A percentile compares a stretch with the other conserved stretches of the same genome.
phyloP scores from a whole-genome alignment of 129 eudicot genomes.

The Tanacetum coccineum region DNA sequence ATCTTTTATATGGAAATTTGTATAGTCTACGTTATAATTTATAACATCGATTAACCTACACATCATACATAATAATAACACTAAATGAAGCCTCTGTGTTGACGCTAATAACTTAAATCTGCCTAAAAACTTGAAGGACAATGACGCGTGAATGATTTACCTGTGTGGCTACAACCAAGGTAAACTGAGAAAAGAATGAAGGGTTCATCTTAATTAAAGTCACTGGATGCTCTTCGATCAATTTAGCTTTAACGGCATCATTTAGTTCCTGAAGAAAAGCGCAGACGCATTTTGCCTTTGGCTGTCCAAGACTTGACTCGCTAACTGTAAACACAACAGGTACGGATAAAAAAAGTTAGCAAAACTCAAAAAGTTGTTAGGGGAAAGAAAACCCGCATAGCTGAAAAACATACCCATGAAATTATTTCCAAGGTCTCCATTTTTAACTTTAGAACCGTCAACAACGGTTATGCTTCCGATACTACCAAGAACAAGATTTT shows the following conservation, averaged over 20 bases:
- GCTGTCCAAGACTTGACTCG: conserved; percentile 78
- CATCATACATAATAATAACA: no score
- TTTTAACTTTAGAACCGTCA: conserved; percentile 88
- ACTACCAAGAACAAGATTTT: conserved; percentile 95
- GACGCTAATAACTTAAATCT: not conserved
- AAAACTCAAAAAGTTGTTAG: not conserved
- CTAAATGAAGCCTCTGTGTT: not conserved
- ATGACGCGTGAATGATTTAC: conserved; percentile 31
- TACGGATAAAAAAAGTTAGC: conserved; percentile 1
- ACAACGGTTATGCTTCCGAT: conserved; percentile 91
- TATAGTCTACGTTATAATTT: no score
- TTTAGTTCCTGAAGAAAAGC: conserved; percentile 87
- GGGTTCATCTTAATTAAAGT: conserved; percentile 73
- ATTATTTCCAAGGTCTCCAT: conserved; percentile 93
- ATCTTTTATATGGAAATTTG: no score
- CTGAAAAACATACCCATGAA: conserved; percentile 68
- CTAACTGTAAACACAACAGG: conserved; percentile 46
- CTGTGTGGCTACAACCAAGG: conserved; percentile 94
- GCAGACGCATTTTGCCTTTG: conserved; percentile 87
- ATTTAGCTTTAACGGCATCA: conserved; percentile 97
- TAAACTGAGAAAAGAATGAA: conserved; percentile 90
- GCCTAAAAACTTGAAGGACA: not conserved
- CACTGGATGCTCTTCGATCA: conserved; percentile 85
- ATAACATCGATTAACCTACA: no score
- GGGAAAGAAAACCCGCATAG: not conserved